These are phyloP conservation scores for Fraxinus velutina DNA, from an alignment of 305 asterid species.

Conservation along the genomic window DNA sequence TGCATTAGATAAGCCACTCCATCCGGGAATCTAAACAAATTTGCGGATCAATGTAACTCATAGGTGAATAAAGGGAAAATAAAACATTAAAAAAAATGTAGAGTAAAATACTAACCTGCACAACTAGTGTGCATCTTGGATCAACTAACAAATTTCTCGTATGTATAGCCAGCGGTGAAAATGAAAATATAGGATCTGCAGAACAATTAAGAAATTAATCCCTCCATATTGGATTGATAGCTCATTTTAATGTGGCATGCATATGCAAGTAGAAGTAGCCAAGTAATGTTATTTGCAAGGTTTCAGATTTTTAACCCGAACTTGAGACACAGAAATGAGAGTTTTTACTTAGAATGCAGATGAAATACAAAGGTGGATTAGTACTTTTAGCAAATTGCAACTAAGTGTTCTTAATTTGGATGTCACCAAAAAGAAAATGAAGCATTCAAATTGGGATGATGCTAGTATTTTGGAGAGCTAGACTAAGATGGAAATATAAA, in stretches of 20 bases:
- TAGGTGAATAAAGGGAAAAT: slow-evolving; percentile 14
- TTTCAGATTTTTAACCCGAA: neutral
- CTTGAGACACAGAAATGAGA: neutral
- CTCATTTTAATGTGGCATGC: neutral
- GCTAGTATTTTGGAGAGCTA: neutral
- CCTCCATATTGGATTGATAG: neutral
- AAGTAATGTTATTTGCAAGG: neutral
- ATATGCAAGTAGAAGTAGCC: neutral
- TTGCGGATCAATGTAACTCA: slow-evolving; percentile 21
- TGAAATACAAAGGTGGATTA: neutral
- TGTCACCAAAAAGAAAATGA: neutral
- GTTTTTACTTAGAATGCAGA: neutral
- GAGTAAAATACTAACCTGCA: slow-evolving; percentile 59
- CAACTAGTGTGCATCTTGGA: slow-evolving; percentile 86
- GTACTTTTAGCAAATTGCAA: neutral
- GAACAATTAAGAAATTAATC: neutral
- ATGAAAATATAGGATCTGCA: slow-evolving; percentile 89
- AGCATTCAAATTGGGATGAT: neutral
- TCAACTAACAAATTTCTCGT: slow-evolving; percentile 90
- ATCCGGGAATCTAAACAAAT: slow-evolving; percentile 74
- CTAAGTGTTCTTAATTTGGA: neutral
- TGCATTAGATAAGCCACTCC: slow-evolving; percentile 99
- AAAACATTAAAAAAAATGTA: neutral
- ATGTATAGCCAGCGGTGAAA: slow-evolving; percentile 96
- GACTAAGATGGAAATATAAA: neutral